These are phyloP conservation scores for Fusarium xyrophilum DNA, from an alignment of 2,329 filamentous ascomycete genomes.

Conservation along the genomic window DNA sequence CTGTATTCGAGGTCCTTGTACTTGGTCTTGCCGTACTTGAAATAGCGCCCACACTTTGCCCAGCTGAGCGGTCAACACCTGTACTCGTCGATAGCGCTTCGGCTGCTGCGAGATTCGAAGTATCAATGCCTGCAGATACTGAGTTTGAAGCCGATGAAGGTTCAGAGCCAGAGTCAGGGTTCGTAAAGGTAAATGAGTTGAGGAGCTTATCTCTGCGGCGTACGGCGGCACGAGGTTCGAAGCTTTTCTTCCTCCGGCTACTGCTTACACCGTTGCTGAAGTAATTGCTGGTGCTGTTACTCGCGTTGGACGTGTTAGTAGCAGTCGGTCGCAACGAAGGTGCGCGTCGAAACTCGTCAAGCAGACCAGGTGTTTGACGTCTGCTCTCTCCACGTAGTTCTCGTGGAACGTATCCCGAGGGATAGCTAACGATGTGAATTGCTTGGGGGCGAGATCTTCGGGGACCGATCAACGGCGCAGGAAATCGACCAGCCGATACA, in stretches of 20 bases:
- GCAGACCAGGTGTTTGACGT: conserved; percentile 22
- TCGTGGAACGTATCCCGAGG: conserved; percentile 53
- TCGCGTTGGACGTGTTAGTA: conserved; percentile 7
- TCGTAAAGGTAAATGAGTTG: conserved; percentile 11
- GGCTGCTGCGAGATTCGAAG: conserved; percentile 21
- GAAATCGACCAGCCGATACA: conserved; percentile 39
- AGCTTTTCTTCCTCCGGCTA: conserved; percentile 38
- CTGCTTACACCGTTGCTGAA: conserved; percentile 13
- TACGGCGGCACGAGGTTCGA: conserved; percentile 11
- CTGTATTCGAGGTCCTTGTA: conserved; percentile 4
- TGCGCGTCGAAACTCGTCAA: conserved; percentile 20
- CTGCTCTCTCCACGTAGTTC: conserved; percentile 48
- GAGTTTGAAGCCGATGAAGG: neutral
- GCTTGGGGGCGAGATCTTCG: conserved; percentile 50
- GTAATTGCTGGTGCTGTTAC: conserved; percentile 2
- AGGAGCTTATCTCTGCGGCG: conserved; percentile 30
- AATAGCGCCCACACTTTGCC: conserved; percentile 21
- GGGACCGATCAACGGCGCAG: conserved; percentile 50
- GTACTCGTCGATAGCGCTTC: conserved; percentile 15
- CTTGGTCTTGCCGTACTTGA: conserved; percentile 6
- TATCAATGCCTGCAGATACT: conserved; percentile 1
- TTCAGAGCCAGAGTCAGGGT: conserved; percentile 20
- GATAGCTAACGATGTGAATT: conserved; percentile 53
- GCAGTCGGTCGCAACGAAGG: conserved; percentile 34
- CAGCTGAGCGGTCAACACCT: conserved; percentile 27